A percentile compares a stretch with the other conserved stretches of the same genome.
Evolutionary conservation across 176 grass and related monocot genomes (phyloP).

Genomic region (maize (Zea mays)): DNA sequence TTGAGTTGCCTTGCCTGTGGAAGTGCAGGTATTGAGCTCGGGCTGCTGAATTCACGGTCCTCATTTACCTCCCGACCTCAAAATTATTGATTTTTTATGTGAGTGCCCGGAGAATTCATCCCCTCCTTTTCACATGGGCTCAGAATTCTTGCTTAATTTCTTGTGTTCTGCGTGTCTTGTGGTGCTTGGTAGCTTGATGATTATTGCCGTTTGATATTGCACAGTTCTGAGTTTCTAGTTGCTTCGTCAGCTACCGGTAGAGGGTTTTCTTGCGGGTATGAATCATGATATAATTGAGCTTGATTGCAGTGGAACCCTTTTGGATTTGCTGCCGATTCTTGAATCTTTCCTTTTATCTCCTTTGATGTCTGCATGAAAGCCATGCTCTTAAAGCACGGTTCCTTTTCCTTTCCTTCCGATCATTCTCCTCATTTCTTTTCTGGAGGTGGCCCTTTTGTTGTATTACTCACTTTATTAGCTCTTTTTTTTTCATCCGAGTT

Average conservation of each 20-base stretch:
- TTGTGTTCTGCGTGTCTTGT: slow-evolving; percentile 8
- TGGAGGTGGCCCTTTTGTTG: slow-evolving; percentile 10
- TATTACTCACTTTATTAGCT: slow-evolving; percentile 13
- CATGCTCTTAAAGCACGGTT: slow-evolving; percentile 32
- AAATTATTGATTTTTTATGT: slow-evolving; percentile 12
- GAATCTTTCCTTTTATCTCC: slow-evolving; percentile 32
- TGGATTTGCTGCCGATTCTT: slow-evolving; percentile 35
- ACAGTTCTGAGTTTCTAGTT: slow-evolving; percentile 20
- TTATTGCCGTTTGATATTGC: slow-evolving; percentile 19
- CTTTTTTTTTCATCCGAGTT: slow-evolving; percentile 18
- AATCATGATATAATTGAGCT: slow-evolving; percentile 26
- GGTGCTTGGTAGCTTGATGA: slow-evolving; percentile 16
- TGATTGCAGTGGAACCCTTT: slow-evolving; percentile 32
- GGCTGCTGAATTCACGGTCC: slow-evolving; percentile 1
- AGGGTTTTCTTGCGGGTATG: neutral
- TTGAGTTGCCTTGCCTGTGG: slow-evolving; percentile 24
- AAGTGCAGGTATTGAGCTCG: slow-evolving; percentile 28
- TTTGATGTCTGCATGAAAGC: slow-evolving; percentile 25
- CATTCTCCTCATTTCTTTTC: neutral
- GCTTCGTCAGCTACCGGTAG: slow-evolving; percentile 13
- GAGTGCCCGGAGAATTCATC: slow-evolving; percentile 4
- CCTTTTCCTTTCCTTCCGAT: neutral
- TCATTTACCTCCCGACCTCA: slow-evolving; percentile 11
- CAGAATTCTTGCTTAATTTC: slow-evolving; percentile 22
- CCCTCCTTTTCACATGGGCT: neutral